A percentile compares a stretch with the other conserved stretches of the same genome.
Evolutionary conservation across 441 rosid species (phyloP).

Genomic region (Populus hybrid): DNA sequence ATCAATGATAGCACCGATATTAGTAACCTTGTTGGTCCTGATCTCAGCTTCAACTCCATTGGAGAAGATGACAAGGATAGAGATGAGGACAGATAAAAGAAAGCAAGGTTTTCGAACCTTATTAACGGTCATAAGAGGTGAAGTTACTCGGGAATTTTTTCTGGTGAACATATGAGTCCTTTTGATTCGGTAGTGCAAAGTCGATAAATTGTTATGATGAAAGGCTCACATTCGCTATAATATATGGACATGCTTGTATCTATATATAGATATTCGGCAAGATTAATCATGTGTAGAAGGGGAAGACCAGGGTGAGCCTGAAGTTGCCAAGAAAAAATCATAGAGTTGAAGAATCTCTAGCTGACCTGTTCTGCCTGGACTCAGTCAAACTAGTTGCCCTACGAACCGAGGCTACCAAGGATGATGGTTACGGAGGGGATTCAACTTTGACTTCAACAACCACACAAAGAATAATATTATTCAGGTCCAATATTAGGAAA

Average conservation of each 20-base stretch:
- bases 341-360: background rate
- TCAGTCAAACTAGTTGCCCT: background rate
- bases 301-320: background rate
- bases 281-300: background rate
- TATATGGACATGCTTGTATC: background rate
- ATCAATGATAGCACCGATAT: slow-evolving; percentile 39
- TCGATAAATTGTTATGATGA: background rate
- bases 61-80: background rate
- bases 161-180: background rate
- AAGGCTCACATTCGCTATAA: background rate
- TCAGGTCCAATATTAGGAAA: no score
- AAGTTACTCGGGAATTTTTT: no score
- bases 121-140: no score
- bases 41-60: background rate
- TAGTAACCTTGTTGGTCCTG: background rate
- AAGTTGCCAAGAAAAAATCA: background rate
- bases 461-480: background rate
- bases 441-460: background rate
- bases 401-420: background rate
- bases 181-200: background rate
- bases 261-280: background rate
- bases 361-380: background rate
- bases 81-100: background rate
- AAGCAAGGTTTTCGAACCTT: background rate
- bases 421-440: background rate